Base-by-base conservation (phyloP, 495 filamentous ascomycete species). In the Margaritispora aquatica region DNA sequence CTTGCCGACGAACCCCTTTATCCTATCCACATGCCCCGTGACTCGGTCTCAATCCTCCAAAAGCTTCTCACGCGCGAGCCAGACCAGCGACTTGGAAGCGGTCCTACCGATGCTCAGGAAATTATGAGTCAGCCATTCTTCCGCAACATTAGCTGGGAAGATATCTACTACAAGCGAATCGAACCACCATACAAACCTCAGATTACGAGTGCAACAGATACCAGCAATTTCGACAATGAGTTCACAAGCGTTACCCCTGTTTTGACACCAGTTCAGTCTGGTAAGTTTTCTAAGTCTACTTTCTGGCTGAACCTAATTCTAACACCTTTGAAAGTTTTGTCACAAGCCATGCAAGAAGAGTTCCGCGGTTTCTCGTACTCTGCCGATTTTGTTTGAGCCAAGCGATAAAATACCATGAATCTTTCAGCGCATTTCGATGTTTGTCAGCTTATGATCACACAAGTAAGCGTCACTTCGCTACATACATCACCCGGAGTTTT, bases 91-190 rank as follows among this genome's bases (percentile, higher is more conserved):
- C 83, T 99, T 21, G 94, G 94, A 26, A 91, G 89, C 63, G 94
- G 94, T 29, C 93, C 94, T 13, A 97, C 95, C 1, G 94, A 99
- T 77, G 94, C 95, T 13, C 94, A 99, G 73, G 94, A 99, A 75
- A 88, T 99, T 62, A 99, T 99, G 94, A 92, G 86, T 66, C 95
- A 99, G 71, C 89, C 94, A 2, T 99, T 99, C 78, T 99, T 99
- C 80, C 78, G 89, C 52, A 96, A 92, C 70, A 87, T 97, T 72
- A 96, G 93, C 74, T 99, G 94, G 94, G 94, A 97, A 66, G 94
- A 97, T 70, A 88, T 99, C 57, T 96, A 96, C 69, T 83, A 96
- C 70, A 99, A 99, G 81, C 83, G 89, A 47, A 83, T 96, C 41
- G 79, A 84, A 31, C 88, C 94, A 41, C 94, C 94, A 13, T 96